These are phyloP conservation scores for Botrytis fabae DNA, from an alignment of 2,329 filamentous ascomycete species.

Conservation along the genomic window DNA sequence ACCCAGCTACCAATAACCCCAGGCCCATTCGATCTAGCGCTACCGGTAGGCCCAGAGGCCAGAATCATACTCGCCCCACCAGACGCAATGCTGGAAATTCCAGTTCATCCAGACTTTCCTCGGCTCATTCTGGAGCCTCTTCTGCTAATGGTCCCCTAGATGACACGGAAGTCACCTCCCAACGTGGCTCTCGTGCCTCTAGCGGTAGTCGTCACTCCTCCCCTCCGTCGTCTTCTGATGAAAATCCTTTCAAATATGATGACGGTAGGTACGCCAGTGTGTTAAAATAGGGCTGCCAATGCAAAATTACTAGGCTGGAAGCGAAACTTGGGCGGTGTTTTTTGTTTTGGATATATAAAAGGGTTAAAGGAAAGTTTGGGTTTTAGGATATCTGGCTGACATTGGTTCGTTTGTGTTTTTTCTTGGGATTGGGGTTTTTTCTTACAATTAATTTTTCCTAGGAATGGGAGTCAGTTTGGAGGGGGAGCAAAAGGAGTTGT, in stretches of 20 bases:
- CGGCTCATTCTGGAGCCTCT: neutral
- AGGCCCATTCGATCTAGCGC: neutral
- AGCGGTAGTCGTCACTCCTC: neutral
- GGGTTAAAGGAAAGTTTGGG: neutral
- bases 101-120: neutral
- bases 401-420: neutral
- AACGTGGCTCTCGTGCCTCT: neutral
- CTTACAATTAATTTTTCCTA: neutral
- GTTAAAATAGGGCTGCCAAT: neutral
- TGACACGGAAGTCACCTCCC: neutral
- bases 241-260: neutral
- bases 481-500: neutral
- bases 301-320: neutral
- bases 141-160: neutral
- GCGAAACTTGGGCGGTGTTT: neutral
- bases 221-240: rapidly evolving
- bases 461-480: neutral
- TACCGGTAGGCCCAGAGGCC: neutral
- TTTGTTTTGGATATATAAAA: neutral
- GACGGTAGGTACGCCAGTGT: rapidly evolving
- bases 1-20: neutral
- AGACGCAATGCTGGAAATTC: neutral
- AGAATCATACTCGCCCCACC: neutral
- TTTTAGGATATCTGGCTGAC: neutral
- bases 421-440: neutral